A percentile compares a stretch with the other conserved stretches of the same genome.
Evolutionary conservation across 179 eudicot genomes (phyloP).

Genomic region (Beta lomatogona): DNA sequence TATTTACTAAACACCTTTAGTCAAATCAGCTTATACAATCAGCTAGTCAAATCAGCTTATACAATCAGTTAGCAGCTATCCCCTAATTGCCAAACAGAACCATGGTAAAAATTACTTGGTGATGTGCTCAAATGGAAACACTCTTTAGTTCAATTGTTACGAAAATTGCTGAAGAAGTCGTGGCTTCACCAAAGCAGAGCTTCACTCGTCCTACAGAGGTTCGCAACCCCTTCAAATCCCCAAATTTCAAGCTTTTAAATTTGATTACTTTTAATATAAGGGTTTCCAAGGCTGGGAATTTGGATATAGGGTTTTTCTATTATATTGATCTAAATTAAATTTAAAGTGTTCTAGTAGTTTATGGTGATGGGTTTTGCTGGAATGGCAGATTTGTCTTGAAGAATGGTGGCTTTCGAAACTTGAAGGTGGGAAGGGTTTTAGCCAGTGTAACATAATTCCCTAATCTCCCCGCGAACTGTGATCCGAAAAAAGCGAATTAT

Average conservation of each 20-base stretch:
- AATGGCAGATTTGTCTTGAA: constrained; percentile 33
- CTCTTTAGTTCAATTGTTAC: constrained; percentile 16
- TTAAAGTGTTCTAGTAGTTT: not conserved
- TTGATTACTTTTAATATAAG: not conserved
- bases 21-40: too few species aligned
- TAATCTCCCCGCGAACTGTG: too few species aligned
- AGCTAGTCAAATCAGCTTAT: too few species aligned
- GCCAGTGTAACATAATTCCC: too few species aligned
- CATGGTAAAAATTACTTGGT: too few species aligned
- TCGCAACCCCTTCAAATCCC: not conserved
- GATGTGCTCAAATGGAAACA: constrained; percentile 19
- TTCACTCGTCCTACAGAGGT: constrained; percentile 25
- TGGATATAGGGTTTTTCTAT: not conserved
- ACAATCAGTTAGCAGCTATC: too few species aligned
- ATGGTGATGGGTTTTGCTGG: not conserved
- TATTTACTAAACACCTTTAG: too few species aligned
- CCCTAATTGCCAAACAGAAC: too few species aligned
- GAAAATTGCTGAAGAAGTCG: constrained; percentile 25
- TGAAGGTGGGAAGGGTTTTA: constrained; percentile 10
- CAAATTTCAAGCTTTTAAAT: not conserved
- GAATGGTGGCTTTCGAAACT: constrained; percentile 37
- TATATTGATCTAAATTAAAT: not conserved
- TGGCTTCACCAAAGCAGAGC: constrained; percentile 1
- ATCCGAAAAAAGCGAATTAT: too few species aligned
- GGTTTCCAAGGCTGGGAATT: not conserved